Evolutionary conservation across 2,329 filamentous ascomycete species (phyloP).

Genomic region (Aureobasidium sp.): DNA sequence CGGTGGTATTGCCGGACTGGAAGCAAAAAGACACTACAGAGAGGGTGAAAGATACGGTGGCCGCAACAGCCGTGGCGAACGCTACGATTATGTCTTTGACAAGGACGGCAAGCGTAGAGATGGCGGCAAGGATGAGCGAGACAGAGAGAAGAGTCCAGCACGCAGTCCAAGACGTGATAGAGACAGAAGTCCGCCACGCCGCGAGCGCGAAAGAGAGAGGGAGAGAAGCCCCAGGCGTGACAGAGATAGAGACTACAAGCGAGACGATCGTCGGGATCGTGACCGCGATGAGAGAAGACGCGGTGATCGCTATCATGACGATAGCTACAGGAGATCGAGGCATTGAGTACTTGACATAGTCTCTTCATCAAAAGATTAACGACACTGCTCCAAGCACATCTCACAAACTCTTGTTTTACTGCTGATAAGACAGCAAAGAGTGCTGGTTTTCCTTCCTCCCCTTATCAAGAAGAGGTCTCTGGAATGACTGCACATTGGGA

Average conservation of each 20-base stretch:
- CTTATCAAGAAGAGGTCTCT: too few relatives aligned
- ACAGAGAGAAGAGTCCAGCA: conserved; percentile 21
- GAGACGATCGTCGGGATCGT: conserved; percentile 1
- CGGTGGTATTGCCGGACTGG: conserved; percentile 78
- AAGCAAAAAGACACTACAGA: conserved; percentile 87
- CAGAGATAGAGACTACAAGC: conserved; percentile 8
- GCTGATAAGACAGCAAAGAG: too few relatives aligned
- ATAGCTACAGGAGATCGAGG: conserved; percentile 13
- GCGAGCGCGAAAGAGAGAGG: not conserved
- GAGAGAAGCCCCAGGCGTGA: conserved; percentile 10
- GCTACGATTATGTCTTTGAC: conserved; percentile 75
- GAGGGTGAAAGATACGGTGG: conserved; percentile 35
- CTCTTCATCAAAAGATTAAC: not conserved
- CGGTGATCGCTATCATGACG: conserved; percentile 1
- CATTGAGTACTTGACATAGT: not conserved
- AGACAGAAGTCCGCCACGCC: conserved; percentile 5
- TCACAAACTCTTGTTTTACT: not conserved
- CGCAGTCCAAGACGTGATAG: conserved; percentile 18
- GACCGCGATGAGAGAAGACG: conserved; percentile 1
- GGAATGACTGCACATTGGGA: too few relatives aligned
- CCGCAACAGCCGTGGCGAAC: conserved; percentile 33
- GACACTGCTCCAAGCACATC: not conserved
- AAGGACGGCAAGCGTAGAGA: conserved; percentile 40
- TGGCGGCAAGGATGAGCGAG: conserved; percentile 14
- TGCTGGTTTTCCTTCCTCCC: too few relatives aligned